Percentiles rank a stretch among this genome's conserved stretches.
These are phyloP conservation scores for Aspergillus coremiiformis DNA, from an alignment of 495 filamentous ascomycete genomes.

Conservation along the genomic window DNA sequence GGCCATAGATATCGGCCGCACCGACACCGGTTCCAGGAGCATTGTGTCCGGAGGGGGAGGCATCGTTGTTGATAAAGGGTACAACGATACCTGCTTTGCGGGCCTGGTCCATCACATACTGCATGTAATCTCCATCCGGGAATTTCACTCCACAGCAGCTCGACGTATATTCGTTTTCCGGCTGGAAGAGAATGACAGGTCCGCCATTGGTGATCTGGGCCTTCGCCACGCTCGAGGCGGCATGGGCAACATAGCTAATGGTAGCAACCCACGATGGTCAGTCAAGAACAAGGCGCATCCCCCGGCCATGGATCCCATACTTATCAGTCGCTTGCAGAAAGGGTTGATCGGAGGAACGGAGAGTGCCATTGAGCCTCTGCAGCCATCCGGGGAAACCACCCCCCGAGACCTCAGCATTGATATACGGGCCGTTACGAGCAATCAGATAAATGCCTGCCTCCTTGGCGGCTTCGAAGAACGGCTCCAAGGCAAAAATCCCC, in stretches of 20 bases:
- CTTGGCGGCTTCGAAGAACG: conserved; percentile 64
- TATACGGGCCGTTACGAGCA: conserved; percentile 63
- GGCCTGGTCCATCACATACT: conserved; percentile 60
- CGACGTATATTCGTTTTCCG: conserved; percentile 67
- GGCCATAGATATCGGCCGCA: conserved; percentile 70
- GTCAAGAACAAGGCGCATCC: no score
- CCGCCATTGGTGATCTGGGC: conserved; percentile 75
- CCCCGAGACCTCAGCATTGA: conserved; percentile 59
- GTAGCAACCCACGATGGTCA: no score
- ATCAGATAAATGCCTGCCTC: conserved; percentile 67
- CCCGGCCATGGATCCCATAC: conserved; percentile 17
- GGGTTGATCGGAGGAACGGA: conserved; percentile 51
- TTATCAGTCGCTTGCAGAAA: conserved; percentile 62
- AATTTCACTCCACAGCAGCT: conserved; percentile 36
- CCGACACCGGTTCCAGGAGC: conserved; percentile 57
- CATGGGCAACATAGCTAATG: conserved; percentile 32
- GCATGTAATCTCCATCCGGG: conserved; percentile 59
- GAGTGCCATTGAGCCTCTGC: conserved; percentile 53
- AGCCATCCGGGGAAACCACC: conserved; percentile 61
- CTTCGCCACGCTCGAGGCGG: conserved; percentile 58
- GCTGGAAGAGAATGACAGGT: conserved; percentile 68
- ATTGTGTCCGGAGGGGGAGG: conserved; percentile 48
- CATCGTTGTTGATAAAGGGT: conserved; percentile 73
- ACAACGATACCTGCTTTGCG: conserved; percentile 63
- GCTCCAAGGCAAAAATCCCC: conserved; percentile 60